A percentile compares a stretch with the other conserved stretches of the same genome.
Conservation (phyloP, 78 protist species). For the Dictyostelium firmibasis region DNA sequence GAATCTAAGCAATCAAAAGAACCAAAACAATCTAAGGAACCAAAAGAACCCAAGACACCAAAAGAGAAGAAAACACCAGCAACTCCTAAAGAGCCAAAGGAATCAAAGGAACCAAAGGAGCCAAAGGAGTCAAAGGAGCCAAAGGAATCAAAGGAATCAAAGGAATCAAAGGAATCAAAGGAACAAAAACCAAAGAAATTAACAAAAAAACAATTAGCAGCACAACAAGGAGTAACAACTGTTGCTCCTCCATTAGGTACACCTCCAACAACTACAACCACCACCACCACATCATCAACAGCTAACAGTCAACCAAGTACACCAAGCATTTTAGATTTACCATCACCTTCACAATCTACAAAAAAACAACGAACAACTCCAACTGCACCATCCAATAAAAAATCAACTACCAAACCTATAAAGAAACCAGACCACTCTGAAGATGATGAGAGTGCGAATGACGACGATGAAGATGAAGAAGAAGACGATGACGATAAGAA, state of each 20-base stretch:
- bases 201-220: neutral
- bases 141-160: neutral
- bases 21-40: neutral
- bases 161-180: neutral
- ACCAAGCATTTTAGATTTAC: neutral
- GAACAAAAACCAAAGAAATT: neutral
- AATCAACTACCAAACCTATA: neutral
- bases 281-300: neutral
- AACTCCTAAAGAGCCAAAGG: neutral
- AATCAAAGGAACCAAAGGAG: neutral
- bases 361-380: neutral
- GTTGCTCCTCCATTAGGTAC: neutral
- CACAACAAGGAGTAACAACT: neutral
- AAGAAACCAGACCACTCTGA: neutral
- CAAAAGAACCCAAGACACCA: constrained; percentile 3
- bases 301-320: neutral
- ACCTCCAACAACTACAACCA: neutral
- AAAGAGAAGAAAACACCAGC: constrained; percentile 19
- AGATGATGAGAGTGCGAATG: neutral
- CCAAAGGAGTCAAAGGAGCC: too few relatives aligned
- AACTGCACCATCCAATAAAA: neutral
- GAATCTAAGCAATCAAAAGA: neutral
- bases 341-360: neutral
- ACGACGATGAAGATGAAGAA: neutral
- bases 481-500: neutral